A percentile compares a stretch with the other conserved stretches of the same genome.
These are phyloP conservation scores for Ceratobasidium sp. DNA, from an alignment of 1,284 basidiomycete genomes.

Conservation along the genomic window DNA sequence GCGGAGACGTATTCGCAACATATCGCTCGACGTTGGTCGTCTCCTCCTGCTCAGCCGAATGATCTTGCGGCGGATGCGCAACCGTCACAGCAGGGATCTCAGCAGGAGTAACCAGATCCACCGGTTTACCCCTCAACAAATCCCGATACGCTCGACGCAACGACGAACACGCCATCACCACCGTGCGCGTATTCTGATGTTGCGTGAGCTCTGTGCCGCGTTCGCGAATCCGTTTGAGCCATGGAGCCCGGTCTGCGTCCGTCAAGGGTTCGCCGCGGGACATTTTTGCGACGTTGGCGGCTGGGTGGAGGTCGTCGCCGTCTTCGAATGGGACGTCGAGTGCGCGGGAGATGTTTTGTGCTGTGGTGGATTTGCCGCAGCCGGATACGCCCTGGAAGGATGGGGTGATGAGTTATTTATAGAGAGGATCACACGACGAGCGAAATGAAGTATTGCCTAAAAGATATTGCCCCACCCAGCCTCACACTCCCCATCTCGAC, in stretches of 20 bases:
- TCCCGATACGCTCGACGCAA: constrained; percentile 87
- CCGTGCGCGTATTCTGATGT: constrained; percentile 53
- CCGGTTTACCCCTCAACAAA: constrained; percentile 74
- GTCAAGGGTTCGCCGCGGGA: constrained; percentile 80
- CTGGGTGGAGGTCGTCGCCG: constrained; percentile 90
- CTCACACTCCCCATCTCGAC: neutral
- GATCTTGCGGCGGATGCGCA: constrained; percentile 51
- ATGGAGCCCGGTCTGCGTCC: constrained; percentile 88
- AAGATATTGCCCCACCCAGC: too few relatives aligned
- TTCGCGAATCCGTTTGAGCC: constrained; percentile 83
- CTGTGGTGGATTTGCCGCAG: constrained; percentile 92
- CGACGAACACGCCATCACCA: constrained; percentile 90
- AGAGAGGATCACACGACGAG: too few relatives aligned
- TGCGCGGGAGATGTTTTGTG: constrained; percentile 71
- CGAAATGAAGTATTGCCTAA: neutral
- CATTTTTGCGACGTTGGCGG: constrained; percentile 91
- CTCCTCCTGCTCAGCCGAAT: constrained; percentile 30
- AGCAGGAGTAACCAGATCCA: constrained; percentile 53
- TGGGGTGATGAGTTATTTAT: neutral
- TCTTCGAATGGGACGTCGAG: constrained; percentile 85
- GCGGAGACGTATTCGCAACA: constrained; percentile 54
- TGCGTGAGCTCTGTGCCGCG: constrained; percentile 67
- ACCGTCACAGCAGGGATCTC: constrained; percentile 54
- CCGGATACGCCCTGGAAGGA: constrained; percentile 77
- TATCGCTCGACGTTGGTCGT: constrained; percentile 22